These are phyloP conservation scores for Pyrus pyrifolia DNA, from an alignment of 306 rosid genomes.

Conservation along the genomic window DNA sequence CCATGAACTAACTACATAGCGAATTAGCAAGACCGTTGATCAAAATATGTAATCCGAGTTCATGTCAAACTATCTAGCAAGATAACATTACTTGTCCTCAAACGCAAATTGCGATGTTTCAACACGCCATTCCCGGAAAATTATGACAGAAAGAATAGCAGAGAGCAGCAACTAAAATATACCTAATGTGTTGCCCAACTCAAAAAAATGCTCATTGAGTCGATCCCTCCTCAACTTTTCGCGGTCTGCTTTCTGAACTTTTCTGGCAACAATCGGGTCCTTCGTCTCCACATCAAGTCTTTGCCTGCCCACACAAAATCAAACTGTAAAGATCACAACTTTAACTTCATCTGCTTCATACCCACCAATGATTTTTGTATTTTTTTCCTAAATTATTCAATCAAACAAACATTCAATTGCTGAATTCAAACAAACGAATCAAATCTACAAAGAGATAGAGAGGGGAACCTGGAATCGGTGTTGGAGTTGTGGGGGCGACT, in stretches of 20 bases:
- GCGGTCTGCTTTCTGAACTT: slow-evolving; percentile 86
- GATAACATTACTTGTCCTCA: neutral
- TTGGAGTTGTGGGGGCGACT: slow-evolving; percentile 23
- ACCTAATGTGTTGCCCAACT: slow-evolving; percentile 74
- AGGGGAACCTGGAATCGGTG: slow-evolving; percentile 38
- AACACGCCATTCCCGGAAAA: neutral
- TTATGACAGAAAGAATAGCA: neutral
- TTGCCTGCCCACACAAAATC: slow-evolving; percentile 29
- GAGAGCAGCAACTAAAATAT: neutral
- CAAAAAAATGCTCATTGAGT: slow-evolving; percentile 69
- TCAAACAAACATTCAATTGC: neutral
- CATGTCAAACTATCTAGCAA: neutral
- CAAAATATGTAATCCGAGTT: neutral
- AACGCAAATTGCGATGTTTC: neutral
- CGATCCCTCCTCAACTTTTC: slow-evolving; percentile 87
- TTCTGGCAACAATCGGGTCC: slow-evolving; percentile 58
- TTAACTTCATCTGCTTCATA: neutral
- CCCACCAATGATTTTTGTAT: neutral
- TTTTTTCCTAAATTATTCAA: neutral
- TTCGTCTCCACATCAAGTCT: slow-evolving; percentile 40
- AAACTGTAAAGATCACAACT: neutral
- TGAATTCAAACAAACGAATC: neutral
- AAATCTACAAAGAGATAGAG: neutral
- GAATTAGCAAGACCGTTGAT: neutral
- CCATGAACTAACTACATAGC: neutral